A percentile compares a stretch with the other conserved stretches of the same genome.
These are phyloP conservation scores for Ophiostoma sp. DNA, from an alignment of 2,329 filamentous ascomycete species.

Conservation along the genomic window DNA sequence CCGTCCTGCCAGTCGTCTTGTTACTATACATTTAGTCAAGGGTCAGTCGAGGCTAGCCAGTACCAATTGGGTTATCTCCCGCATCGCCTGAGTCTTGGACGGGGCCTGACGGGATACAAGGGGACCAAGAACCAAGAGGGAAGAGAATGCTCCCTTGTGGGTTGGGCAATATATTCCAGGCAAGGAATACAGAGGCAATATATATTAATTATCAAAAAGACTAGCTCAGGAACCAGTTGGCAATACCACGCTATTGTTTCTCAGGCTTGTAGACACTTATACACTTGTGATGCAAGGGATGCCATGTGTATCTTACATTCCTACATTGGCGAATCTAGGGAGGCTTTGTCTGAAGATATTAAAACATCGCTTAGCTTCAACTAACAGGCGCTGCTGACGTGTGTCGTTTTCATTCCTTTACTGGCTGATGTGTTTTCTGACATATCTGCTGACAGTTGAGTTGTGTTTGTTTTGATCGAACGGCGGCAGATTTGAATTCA, in stretches of 20 bases:
- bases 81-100: background rate
- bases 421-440: background rate
- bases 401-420: background rate
- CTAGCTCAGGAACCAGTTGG: background rate
- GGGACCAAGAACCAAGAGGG: background rate
- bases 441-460: background rate
- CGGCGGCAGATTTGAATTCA: background rate
- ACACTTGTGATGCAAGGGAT: constrained; percentile 3
- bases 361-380: background rate
- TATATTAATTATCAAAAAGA: background rate
- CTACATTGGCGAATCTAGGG: background rate
- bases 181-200: constrained; percentile 14
- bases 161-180: background rate
- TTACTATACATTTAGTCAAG: background rate
- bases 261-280: background rate
- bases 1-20: background rate
- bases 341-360: background rate
- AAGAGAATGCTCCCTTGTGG: constrained; percentile 2
- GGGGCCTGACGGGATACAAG: background rate
- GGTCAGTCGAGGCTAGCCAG: background rate
- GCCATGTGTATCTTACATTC: constrained; percentile 11
- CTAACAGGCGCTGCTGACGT: background rate
- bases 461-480: background rate
- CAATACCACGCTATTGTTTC: background rate
- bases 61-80: background rate